phyloP scores from a whole-genome alignment of 352 stramenopile species.

The Globisporangium parvum region DNA sequence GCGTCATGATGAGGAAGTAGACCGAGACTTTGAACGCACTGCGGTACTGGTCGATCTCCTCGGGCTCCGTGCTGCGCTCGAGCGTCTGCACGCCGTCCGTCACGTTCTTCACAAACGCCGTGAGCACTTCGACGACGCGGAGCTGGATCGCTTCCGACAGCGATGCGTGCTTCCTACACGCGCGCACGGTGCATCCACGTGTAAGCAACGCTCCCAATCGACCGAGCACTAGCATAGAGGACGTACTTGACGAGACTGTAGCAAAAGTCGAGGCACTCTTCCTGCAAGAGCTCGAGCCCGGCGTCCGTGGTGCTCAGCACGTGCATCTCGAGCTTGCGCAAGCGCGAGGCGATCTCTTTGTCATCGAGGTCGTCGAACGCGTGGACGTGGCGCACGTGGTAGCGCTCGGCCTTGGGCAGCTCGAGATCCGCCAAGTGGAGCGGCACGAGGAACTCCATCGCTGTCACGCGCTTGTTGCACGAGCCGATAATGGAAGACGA shows the following conservation, averaged over 20 bases:
- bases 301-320: slow-evolving; percentile 51
- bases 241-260: slow-evolving; percentile 72
- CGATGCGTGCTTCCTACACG: slow-evolving; percentile 36
- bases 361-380: slow-evolving; percentile 42
- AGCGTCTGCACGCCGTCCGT: slow-evolving; percentile 42
- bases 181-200: neutral
- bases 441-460: slow-evolving; percentile 77
- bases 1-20: slow-evolving; percentile 66
- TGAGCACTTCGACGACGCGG: slow-evolving; percentile 58
- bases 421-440: slow-evolving; percentile 72
- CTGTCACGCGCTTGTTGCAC: neutral
- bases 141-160: slow-evolving; percentile 48
- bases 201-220: neutral
- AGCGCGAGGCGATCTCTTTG: slow-evolving; percentile 34
- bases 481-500: neutral
- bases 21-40: slow-evolving; percentile 62
- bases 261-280: slow-evolving; percentile 59
- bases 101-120: slow-evolving; percentile 49
- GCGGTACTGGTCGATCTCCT: slow-evolving; percentile 36
- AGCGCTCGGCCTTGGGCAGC: slow-evolving; percentile 55
- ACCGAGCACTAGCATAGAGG: neutral
- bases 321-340: slow-evolving; percentile 45
- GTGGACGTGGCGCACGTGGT: slow-evolving; percentile 60
- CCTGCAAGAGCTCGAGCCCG: slow-evolving; percentile 45
- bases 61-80: slow-evolving; percentile 25